Conservation (phyloP, 805 yeast genomes). For the Myxozyma nipponensis region DNA sequence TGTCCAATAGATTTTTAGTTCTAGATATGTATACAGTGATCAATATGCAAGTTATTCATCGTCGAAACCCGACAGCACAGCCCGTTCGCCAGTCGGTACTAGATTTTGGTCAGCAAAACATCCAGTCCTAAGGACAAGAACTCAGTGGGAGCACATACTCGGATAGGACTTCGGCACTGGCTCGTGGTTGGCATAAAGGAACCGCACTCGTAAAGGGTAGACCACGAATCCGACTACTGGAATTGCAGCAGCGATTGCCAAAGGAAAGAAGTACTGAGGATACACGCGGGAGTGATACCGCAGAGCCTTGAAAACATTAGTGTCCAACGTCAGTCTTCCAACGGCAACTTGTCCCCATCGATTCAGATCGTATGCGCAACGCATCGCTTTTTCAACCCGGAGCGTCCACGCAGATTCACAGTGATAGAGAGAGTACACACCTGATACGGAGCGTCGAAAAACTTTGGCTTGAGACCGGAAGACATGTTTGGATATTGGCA, state of each 20-base stretch:
- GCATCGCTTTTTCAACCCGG: too few species aligned
- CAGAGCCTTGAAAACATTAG: slow-evolving; percentile 39
- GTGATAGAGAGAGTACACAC: neutral
- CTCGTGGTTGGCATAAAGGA: slow-evolving; percentile 53
- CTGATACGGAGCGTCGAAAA: neutral
- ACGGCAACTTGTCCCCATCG: too few species aligned
- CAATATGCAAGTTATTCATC: slow-evolving; percentile 1
- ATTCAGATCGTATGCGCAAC: too few species aligned
- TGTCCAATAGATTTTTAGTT: neutral
- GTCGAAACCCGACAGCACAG: slow-evolving; percentile 10
- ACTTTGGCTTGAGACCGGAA: neutral
- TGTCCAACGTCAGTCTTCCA: too few species aligned
- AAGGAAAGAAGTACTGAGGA: slow-evolving; percentile 65
- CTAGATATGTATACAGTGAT: neutral
- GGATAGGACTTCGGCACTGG: slow-evolving; percentile 52
- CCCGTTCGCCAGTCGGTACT: slow-evolving; percentile 15
- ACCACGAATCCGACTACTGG: slow-evolving; percentile 51
- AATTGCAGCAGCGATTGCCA: slow-evolving; percentile 54
- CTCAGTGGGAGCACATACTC: slow-evolving; percentile 28
- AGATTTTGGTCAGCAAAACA: neutral
- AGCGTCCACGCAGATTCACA: too few species aligned
- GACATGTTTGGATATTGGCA: too few species aligned
- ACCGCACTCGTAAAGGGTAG: slow-evolving; percentile 36
- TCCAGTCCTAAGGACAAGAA: neutral
- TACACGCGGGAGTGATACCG: slow-evolving; percentile 68